Base-by-base conservation (phyloP, 768 basidiomycete species). In the Tricholoma hemisulphureum region DNA sequence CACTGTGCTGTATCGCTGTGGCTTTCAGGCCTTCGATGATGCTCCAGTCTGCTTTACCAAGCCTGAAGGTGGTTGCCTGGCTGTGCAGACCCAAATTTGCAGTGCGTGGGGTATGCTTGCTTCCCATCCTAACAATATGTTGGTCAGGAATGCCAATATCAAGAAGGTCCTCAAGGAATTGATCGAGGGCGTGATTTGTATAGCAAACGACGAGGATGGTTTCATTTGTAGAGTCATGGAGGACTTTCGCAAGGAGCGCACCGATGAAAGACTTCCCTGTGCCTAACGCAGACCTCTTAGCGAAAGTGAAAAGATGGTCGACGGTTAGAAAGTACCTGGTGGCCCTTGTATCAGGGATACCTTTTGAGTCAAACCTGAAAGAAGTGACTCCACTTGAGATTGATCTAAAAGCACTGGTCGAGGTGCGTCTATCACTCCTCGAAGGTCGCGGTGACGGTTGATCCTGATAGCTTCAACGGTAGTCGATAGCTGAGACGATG, bases 231-330 rank as follows among this genome's bases (percentile, higher is more conserved):
- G 69, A 68, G 13, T 82, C 77, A 49, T 87, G 79, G 4, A 88
- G 68, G 3, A 79, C 71, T 61, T 88, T 89, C 0, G 85, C 86
- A 0, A 89, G 69, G 1, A 89, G 73, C 0, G 85, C 85, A 0
- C 88, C 88, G 21, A 89, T 83, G 64, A 88, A 88, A 0, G 86
- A 88, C 57, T 90, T 90, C 1, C 88, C 88, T 0, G 88, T 90
- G 1, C 88, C 88, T 88, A 26, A 23, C 21, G 20, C 16, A 29
- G 34, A 46, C 24, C 49, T 16, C 29, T 50, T 7, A 41, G 43
- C 8, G 54, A 46, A 26, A 56, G 24, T 51, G n/a, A 23, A 37
- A 23, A 11, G 10, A 26, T 23, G 21, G 41, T 51, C 18, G 21
- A 48, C 21, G 3, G 9, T 67, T 77, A 43, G 23, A 21, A 43